Conservation (phyloP, 345 rosid genomes). For the Eucalyptus polybractea region DNA sequence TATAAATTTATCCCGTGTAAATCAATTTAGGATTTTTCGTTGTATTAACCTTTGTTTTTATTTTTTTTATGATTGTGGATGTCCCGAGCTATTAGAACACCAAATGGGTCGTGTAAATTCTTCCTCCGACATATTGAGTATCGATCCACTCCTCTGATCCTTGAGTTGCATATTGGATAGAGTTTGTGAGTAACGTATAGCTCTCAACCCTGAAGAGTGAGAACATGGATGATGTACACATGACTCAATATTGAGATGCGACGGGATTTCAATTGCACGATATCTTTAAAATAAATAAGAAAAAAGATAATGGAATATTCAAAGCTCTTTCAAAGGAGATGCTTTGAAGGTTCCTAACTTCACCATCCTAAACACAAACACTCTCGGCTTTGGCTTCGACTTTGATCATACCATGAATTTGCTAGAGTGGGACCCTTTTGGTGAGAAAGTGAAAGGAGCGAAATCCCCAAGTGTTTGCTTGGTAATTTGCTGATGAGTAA, state of each 20-base stretch:
- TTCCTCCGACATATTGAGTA: too few species aligned
- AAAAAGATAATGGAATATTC: not conserved
- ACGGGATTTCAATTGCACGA: not conserved
- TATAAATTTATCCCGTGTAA: rapidly evolving
- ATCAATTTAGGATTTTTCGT: too few species aligned
- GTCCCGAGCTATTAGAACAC: not conserved
- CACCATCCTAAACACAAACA: not conserved
- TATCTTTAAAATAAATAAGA: not conserved
- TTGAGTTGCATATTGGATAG: too few species aligned
- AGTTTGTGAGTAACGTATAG: too few species aligned
- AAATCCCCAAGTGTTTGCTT: not conserved
- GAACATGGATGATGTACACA: too few species aligned
- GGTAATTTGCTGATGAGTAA: not conserved
- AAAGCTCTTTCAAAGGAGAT: too few species aligned
- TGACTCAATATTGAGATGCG: too few species aligned
- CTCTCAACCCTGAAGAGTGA: too few species aligned
- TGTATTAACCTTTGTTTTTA: too few species aligned
- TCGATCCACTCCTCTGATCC: too few species aligned
- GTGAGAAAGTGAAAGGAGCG: not conserved
- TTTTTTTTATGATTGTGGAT: not conserved
- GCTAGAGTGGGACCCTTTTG: not conserved
- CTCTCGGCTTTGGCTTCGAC: too few species aligned
- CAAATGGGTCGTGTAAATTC: not conserved
- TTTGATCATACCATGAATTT: not conserved
- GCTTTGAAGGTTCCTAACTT: not conserved